Conservation (phyloP, 805 yeast genomes). For the Maudiozyma turicensis region DNA sequence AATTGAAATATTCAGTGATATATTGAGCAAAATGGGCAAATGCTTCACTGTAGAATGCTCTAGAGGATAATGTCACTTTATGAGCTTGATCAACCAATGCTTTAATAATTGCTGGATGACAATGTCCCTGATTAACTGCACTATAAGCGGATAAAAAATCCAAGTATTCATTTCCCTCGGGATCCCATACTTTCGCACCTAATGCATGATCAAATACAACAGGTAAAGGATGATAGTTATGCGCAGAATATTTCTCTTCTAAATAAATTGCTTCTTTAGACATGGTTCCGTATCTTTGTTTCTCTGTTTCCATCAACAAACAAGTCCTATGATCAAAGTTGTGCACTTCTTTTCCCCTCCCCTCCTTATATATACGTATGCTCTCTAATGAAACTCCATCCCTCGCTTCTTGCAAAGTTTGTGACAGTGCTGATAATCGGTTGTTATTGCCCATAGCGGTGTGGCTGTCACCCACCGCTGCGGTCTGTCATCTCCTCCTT, state of each 20-base stretch:
- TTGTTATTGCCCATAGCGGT: too few species aligned
- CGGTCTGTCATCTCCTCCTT: too few species aligned
- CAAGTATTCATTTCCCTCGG: conserved; percentile 88
- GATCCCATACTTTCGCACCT: conserved; percentile 97
- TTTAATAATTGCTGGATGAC: conserved; percentile 83
- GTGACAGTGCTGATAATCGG: too few species aligned
- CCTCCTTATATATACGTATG: not conserved
- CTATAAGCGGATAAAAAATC: conserved; percentile 93
- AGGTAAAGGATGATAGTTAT: conserved; percentile 94
- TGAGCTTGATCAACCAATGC: conserved; percentile 86
- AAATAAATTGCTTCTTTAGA: conserved; percentile 45
- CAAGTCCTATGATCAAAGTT: too few species aligned
- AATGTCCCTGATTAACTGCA: conserved; percentile 96
- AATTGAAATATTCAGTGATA: conserved; percentile 78
- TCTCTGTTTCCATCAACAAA: not conserved
- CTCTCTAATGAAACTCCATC: not conserved
- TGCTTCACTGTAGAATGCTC: conserved; percentile 86
- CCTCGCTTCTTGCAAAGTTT: not conserved
- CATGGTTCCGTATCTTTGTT: conserved; percentile 28
- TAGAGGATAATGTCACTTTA: conserved; percentile 72
- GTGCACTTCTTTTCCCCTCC: not conserved
- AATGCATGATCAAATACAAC: conserved; percentile 79
- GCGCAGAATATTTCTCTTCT: conserved; percentile 83
- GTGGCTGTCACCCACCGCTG: too few species aligned
- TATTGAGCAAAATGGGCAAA: conserved; percentile 83